phyloP scores from a whole-genome alignment of 768 basidiomycete genomes.

The Psilocybe cyanescens region DNA sequence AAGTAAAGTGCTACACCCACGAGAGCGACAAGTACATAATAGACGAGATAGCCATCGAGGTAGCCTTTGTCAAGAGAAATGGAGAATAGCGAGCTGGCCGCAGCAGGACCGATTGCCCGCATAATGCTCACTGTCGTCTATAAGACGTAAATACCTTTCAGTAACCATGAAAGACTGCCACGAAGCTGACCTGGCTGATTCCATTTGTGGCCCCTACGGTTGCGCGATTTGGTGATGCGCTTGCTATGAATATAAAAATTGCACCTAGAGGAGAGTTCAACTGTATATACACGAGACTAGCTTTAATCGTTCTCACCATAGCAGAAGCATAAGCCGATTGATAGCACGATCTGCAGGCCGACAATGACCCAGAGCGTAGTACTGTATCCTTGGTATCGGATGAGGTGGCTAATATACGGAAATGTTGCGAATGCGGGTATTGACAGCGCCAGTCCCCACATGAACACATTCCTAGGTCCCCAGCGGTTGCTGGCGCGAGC shows the following conservation, averaged over 20 bases:
- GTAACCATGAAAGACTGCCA: no score
- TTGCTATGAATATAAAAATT: slow-evolving; percentile 71
- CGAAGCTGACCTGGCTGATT: slow-evolving; percentile 42
- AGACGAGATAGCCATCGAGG: slow-evolving; percentile 56
- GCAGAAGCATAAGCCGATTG: slow-evolving; percentile 52
- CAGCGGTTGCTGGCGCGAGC: slow-evolving; percentile 58
- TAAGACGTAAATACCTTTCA: neutral
- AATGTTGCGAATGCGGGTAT: slow-evolving; percentile 59
- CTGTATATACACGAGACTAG: no score
- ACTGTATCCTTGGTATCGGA: slow-evolving; percentile 49
- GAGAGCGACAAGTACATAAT: slow-evolving; percentile 35
- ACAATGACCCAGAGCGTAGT: slow-evolving; percentile 52
- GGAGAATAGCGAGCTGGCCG: slow-evolving; percentile 63
- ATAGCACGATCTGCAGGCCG: slow-evolving; percentile 48
- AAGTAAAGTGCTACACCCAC: slow-evolving; percentile 27
- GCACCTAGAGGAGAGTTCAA: slow-evolving; percentile 42
- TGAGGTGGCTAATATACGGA: slow-evolving; percentile 65
- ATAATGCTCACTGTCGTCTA: slow-evolving; percentile 42
- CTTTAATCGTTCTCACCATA: slow-evolving; percentile 47
- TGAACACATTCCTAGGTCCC: slow-evolving; percentile 66
- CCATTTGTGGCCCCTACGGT: slow-evolving; percentile 77
- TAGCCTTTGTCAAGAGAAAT: slow-evolving; percentile 52
- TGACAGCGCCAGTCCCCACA: slow-evolving; percentile 49
- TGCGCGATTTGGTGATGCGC: slow-evolving; percentile 65
- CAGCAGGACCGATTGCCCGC: slow-evolving; percentile 54